Evolutionary conservation across 1,139 yeast species (phyloP).

Genomic region (Nakaseomyces delphensis): DNA sequence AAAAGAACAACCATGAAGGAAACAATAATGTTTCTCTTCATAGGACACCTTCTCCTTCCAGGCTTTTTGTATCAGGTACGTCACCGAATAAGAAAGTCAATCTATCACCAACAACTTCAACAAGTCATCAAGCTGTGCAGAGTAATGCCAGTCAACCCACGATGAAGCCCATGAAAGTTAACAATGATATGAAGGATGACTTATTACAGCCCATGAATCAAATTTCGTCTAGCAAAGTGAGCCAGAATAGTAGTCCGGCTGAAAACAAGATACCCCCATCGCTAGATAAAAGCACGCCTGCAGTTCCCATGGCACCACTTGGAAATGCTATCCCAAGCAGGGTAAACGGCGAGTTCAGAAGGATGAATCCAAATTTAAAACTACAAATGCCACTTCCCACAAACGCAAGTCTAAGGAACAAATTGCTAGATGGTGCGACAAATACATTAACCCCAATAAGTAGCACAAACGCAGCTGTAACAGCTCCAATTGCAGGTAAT

Average conservation of each 20-base stretch:
- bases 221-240: conserved; percentile 21
- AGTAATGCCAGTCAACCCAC: conserved; percentile 16
- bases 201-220: conserved; percentile 54
- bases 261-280: neutral
- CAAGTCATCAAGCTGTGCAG: neutral
- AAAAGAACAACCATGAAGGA: neutral
- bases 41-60: conserved; percentile 25
- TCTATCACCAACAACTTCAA: conserved; percentile 16
- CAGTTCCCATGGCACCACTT: conserved; percentile 6
- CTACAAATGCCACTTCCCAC: conserved; percentile 46
- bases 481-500: conserved; percentile 14
- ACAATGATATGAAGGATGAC: conserved; percentile 33
- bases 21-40: conserved; percentile 8
- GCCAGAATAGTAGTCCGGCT: conserved; percentile 10
- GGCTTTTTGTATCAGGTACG: conserved; percentile 9
- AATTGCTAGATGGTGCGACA: conserved; percentile 27
- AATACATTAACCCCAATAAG: conserved; percentile 7
- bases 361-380: conserved; percentile 36
- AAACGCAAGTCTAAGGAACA: conserved; percentile 26
- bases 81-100: conserved; percentile 22
- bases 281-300: neutral
- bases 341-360: conserved; percentile 28
- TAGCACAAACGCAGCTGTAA: conserved; percentile 8
- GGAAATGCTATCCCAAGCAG: conserved; percentile 14
- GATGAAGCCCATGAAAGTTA: conserved; percentile 22